A percentile compares a stretch with the other conserved stretches of the same genome.
phyloP scores from a whole-genome alignment of 1,284 basidiomycete species.

The Bondarzewia mesenterica region DNA sequence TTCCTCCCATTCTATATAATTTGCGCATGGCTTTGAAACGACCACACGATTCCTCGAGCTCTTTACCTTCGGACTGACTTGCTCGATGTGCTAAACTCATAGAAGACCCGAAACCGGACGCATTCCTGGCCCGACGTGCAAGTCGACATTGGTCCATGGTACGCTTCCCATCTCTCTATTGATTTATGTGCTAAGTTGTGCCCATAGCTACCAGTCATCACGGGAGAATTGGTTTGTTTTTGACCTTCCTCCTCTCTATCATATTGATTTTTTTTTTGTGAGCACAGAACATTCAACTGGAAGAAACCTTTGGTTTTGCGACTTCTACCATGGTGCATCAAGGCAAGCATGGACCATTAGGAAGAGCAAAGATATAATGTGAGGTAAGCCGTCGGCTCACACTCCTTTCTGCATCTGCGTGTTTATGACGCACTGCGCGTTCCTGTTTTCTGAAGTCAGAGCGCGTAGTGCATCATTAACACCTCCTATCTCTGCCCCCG shows the following conservation, averaged over 20 bases:
- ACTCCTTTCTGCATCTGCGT: too few species aligned
- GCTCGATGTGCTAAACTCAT: too few species aligned
- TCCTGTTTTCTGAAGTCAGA: too few species aligned
- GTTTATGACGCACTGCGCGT: too few species aligned
- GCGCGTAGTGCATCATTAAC: too few species aligned
- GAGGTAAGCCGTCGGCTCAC: too few species aligned
- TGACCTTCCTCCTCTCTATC: constrained; percentile 1
- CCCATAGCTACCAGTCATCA: constrained; percentile 64
- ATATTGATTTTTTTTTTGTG: constrained; percentile 12
- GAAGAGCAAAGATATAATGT: constrained; percentile 38
- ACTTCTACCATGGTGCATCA: constrained; percentile 73
- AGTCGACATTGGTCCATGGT: constrained; percentile 86
- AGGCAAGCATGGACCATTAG: constrained; percentile 35
- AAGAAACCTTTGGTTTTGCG: constrained; percentile 73
- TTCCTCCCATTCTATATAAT: too few species aligned
- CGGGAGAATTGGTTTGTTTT: constrained; percentile 61
- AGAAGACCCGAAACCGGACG: too few species aligned
- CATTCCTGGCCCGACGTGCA: constrained; percentile 73
- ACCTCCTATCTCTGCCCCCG: too few species aligned
- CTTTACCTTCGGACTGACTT: too few species aligned
- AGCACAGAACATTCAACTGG: constrained; percentile 50
- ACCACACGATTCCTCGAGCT: too few species aligned
- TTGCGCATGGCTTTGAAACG: too few species aligned
- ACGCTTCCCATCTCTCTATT: constrained; percentile 16
- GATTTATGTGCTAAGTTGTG: not conserved